Base-by-base conservation (phyloP, 1,284 basidiomycete genomes). In the Ceraceosorus bombacis region DNA sequence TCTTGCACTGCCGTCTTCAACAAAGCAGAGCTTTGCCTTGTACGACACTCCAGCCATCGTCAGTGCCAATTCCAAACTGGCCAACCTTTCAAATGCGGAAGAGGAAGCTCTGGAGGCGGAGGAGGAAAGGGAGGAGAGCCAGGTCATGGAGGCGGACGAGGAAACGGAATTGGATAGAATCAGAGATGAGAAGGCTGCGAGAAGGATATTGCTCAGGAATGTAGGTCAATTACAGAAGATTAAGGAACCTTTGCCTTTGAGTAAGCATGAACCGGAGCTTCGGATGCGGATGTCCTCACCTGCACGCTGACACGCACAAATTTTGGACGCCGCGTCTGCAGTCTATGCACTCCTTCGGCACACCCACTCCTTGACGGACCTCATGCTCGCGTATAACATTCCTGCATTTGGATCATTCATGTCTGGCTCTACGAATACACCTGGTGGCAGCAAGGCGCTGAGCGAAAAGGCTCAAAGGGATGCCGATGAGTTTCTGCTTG, bases 401-500 rank as follows among this genome's bases (percentile, higher is more conserved):
- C 73, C 74, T 1, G 74, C 74, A 0, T 76, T 72, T 59, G 74
- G 71, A 37, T 69, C 68, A 10, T 73, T 68, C 56, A 62, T 66
- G 41, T 61, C 64, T 17, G 27, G 27, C 27, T 27, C 27, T 27
- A 27, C 27, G 27, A 27, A 27, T 27, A 27, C 27, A 27, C 27
- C 27, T 27, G 27, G 27, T 27, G 27, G 27, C 27, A 50, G 49
- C 13, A 50, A 50, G 49, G 67, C 66, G 3, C 58, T 57, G 41
- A 51, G 50, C 13, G 63, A 68, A 17, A 72, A 72, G 69, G 62
- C 64, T 13, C 58, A 62, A 50, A 70, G 67, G 43, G 73, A 74
- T 54, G 68, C 73, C 39, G 64, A 76, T 48, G 68, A 76, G 58
- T 76, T 76, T 60, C 64, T 76, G 27, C 68, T 73, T 38, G 69